Base-by-base conservation (phyloP, 352 stramenopile species). In the Globisporangium cystogenes region DNA sequence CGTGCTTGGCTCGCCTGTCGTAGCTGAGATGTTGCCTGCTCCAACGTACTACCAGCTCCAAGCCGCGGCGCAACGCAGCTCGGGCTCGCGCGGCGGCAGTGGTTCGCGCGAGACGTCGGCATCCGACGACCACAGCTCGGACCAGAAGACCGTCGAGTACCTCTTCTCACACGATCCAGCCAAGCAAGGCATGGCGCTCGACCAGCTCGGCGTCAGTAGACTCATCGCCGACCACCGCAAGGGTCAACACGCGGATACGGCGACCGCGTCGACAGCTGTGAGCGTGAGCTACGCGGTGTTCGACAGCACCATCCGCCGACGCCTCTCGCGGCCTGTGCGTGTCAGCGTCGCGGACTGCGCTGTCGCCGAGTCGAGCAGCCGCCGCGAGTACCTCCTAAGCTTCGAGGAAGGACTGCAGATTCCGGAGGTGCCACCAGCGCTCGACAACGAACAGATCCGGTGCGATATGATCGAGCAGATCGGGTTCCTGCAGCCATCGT, bases 321-420 rank as follows among this genome's bases (percentile, higher is more conserved):
- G 41, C 4, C 52, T 68, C 4, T 31, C 45, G n/a, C 29, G 39
- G 10, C 35, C 55, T 10, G 36, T 27, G 20, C 57, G 61, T 4
- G 31, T 67, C 21, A 47, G 39, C 16, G 53, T 73, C 8, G 48
- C 46, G 26, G 51, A 68, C 14, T 71, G 62, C 50, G 21, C 53
- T 8, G 57, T 63, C 20, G 62, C 62, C 36, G 61, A 73, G 40
- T 2, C 42, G 0, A 55, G 71, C 48, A 52, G 46, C 16, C 41
- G 48, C 1, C 54, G 66, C 15, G 51, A 57, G 27, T 74, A 75
- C 54, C 12, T 67, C 36, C 56, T 72, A 31, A 61, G 64, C 24
- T 72, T 72, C 43, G 64, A 75, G 26, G 56, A 69, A 16, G 64
- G 67, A 0, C 39, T 70, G n/a, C 56, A 61, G 24, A 67, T 72